phyloP scores from a whole-genome alignment of 495 filamentous ascomycete species.

The Annulohypoxylon bovei region DNA sequence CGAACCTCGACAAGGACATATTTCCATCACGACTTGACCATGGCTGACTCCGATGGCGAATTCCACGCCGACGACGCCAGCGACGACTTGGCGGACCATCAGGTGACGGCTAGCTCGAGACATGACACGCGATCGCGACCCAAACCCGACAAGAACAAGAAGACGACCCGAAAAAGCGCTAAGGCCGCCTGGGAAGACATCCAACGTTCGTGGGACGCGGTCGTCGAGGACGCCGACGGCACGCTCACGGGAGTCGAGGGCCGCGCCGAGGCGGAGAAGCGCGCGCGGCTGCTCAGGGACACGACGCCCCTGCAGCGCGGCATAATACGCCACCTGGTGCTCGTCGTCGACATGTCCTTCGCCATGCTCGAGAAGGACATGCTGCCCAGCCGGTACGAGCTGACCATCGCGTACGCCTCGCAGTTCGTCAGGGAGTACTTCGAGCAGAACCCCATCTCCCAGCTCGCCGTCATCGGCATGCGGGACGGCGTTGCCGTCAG shows the following conservation, averaged over 20 bases:
- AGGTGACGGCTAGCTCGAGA: slow-evolving; percentile 50
- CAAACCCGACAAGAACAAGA: slow-evolving; percentile 46
- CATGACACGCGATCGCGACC: slow-evolving; percentile 30
- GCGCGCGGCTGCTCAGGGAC: slow-evolving; percentile 75
- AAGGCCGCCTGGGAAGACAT: slow-evolving; percentile 61
- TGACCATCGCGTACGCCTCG: slow-evolving; percentile 83
- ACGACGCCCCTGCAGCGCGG: slow-evolving; percentile 95
- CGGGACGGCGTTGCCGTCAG: slow-evolving; percentile 87
- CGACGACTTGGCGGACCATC: slow-evolving; percentile 71
- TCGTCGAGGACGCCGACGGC: slow-evolving; percentile 56
- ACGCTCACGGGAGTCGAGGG: slow-evolving; percentile 49
- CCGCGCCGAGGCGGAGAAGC: slow-evolving; percentile 58
- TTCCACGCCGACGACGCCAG: slow-evolving; percentile 77
- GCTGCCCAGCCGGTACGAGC: slow-evolving; percentile 82
- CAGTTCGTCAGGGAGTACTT: slow-evolving; percentile 95
- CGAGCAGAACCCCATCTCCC: slow-evolving; percentile 98
- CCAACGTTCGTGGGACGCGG: slow-evolving; percentile 59
- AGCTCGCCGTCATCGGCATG: slow-evolving; percentile 90
- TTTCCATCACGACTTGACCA: slow-evolving; percentile 41
- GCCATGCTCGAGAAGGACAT: slow-evolving; percentile 97
- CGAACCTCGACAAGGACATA: not conserved
- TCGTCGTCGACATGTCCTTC: slow-evolving; percentile 91
- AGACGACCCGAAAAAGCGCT: slow-evolving; percentile 37
- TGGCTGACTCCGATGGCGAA: slow-evolving; percentile 85
- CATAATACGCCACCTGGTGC: slow-evolving; percentile 92